Conservation (phyloP, 352 stramenopile genomes). For the Pythium dissotocum region DNA sequence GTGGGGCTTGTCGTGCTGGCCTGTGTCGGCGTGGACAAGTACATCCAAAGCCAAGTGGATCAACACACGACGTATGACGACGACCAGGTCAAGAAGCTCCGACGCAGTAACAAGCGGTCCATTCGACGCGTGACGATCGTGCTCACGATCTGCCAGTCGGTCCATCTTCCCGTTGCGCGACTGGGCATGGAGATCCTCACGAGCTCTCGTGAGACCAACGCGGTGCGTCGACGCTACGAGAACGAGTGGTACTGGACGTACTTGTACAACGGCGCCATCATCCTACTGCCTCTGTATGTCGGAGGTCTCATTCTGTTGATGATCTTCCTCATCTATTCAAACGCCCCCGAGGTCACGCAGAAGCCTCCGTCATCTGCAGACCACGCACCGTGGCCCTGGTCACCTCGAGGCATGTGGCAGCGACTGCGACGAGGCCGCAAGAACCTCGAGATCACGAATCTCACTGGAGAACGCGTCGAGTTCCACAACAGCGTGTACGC, state of each 20-base stretch:
- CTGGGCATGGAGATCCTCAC: conserved; percentile 41
- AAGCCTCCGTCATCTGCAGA: conserved; percentile 32
- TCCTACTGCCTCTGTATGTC: conserved; percentile 35
- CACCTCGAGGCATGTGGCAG: not conserved
- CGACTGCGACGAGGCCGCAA: not conserved
- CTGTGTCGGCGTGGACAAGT: conserved; percentile 29
- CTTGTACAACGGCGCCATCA: conserved; percentile 21
- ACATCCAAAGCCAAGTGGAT: conserved; percentile 1
- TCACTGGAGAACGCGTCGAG: conserved; percentile 37
- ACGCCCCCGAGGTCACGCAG: conserved; percentile 34
- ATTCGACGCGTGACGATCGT: conserved; percentile 34
- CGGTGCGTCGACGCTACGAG: conserved; percentile 1
- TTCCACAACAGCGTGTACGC: conserved; percentile 53
- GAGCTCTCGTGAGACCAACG: conserved; percentile 1
- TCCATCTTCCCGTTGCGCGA: conserved; percentile 47
- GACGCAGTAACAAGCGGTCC: conserved; percentile 28
- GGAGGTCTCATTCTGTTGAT: conserved; percentile 32
- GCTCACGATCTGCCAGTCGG: conserved; percentile 40
- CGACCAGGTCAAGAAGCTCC: not conserved
- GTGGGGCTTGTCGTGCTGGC: conserved; percentile 33
- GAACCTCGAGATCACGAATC: conserved; percentile 34
- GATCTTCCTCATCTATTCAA: conserved; percentile 30
- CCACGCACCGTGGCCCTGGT: not conserved
- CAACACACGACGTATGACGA: conserved; percentile 23
- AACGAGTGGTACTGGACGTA: conserved; percentile 23